Conservation (phyloP, 2,329 filamentous ascomycete genomes). For the Colletotrichum theobromicola region DNA sequence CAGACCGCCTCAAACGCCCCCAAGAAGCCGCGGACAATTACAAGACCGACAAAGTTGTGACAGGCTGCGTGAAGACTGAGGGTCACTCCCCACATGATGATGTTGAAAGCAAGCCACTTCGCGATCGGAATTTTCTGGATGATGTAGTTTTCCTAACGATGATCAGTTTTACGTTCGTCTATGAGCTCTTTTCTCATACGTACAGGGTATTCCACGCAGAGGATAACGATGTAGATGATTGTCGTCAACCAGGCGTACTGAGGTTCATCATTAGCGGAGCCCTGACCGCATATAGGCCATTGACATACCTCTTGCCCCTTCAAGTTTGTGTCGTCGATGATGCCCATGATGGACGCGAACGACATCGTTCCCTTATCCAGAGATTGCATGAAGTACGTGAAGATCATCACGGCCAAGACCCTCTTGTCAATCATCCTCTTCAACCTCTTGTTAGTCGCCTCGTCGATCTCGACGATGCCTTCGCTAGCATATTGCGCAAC, state of each 20-base stretch:
- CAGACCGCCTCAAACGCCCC: conserved; percentile 52
- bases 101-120: conserved; percentile 41
- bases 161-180: neutral
- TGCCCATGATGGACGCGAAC: conserved; percentile 31
- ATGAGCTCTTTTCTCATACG: conserved; percentile 20
- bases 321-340: conserved; percentile 32
- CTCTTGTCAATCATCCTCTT: conserved; percentile 54
- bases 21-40: conserved; percentile 45
- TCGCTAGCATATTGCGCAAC: conserved; percentile 12
- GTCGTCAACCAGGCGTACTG: conserved; percentile 41
- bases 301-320: conserved; percentile 29
- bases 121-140: conserved; percentile 43
- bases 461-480: conserved; percentile 46
- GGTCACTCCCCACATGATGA: conserved; percentile 47
- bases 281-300: neutral
- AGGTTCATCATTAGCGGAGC: neutral
- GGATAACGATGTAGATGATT: conserved; percentile 45
- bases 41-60: conserved; percentile 42
- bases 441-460: conserved; percentile 54
- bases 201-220: conserved; percentile 45
- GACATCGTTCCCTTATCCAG: conserved; percentile 34
- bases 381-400: conserved; percentile 51
- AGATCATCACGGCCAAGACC: conserved; percentile 54
- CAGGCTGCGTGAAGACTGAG: conserved; percentile 38
- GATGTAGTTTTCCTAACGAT: conserved; percentile 23